These are phyloP conservation scores for Bipolaris sorokiniana DNA, from an alignment of 2,329 filamentous ascomycete genomes.

Conservation along the genomic window DNA sequence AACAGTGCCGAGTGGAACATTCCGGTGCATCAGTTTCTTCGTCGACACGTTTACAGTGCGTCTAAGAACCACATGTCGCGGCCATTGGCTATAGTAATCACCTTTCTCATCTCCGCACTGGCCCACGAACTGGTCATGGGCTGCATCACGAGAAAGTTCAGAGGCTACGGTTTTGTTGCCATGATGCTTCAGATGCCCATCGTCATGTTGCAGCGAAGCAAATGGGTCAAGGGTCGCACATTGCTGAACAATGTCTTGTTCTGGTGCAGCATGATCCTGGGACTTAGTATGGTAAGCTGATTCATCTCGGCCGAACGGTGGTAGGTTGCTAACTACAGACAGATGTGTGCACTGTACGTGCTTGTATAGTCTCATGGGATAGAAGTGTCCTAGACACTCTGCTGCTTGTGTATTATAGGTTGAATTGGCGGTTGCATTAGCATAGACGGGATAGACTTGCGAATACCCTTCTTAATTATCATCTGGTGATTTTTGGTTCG, in stretches of 20 bases:
- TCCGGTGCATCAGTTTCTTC: slow-evolving; percentile 78
- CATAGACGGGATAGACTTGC: slow-evolving; percentile 10
- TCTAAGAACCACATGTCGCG: slow-evolving; percentile 77
- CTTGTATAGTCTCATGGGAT: slow-evolving; percentile 32
- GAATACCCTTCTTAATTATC: slow-evolving; percentile 27
- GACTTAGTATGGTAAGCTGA: slow-evolving; percentile 74
- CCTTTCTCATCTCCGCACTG: slow-evolving; percentile 86
- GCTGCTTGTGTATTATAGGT: not conserved
- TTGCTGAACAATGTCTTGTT: slow-evolving; percentile 80
- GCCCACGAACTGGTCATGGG: slow-evolving; percentile 97
- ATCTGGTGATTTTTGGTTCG: not conserved
- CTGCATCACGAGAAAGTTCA: slow-evolving; percentile 95
- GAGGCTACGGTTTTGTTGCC: slow-evolving; percentile 90
- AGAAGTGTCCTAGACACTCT: not conserved
- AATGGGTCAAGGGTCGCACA: slow-evolving; percentile 73
- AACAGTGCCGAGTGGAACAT: slow-evolving; percentile 54
- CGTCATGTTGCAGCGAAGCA: slow-evolving; percentile 85
- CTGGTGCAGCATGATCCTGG: slow-evolving; percentile 90
- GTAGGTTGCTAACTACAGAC: slow-evolving; percentile 18
- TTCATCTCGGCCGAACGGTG: slow-evolving; percentile 19
- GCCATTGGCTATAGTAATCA: slow-evolving; percentile 80
- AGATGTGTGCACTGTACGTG: slow-evolving; percentile 51
- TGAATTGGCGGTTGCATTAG: slow-evolving; percentile 1
- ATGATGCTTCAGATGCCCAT: slow-evolving; percentile 98
- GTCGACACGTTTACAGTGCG: slow-evolving; percentile 90